phyloP scores from a whole-genome alignment of 345 rosid species.

The Citrus inodora region DNA sequence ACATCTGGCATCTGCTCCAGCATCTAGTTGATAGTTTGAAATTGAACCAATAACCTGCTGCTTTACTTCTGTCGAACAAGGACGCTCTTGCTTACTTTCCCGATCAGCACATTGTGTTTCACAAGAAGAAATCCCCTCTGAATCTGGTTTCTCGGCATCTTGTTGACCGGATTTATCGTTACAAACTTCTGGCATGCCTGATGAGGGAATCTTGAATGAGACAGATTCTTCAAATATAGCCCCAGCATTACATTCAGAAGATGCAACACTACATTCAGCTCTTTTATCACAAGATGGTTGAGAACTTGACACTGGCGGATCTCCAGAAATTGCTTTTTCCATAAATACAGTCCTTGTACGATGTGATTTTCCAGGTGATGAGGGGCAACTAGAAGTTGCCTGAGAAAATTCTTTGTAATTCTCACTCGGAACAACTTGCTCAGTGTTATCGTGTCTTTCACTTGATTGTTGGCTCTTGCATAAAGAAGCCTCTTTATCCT shows the following conservation, averaged over 20 bases:
- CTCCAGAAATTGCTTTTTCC: conserved; percentile 12
- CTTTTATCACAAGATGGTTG: conserved; percentile 11
- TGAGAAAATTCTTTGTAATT: conserved; percentile 3
- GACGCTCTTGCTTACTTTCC: conserved; percentile 17
- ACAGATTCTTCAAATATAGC: conserved; percentile 18
- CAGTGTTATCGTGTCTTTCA: conserved; percentile 23
- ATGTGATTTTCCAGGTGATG: conserved; percentile 20
- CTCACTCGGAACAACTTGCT: conserved; percentile 14
- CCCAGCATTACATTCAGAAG: conserved; percentile 6
- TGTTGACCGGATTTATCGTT: conserved; percentile 6
- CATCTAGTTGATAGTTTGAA: conserved; percentile 13
- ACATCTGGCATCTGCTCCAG: conserved; percentile 10
- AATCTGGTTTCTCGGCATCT: neutral
- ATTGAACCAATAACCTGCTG: conserved; percentile 20
- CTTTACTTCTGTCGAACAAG: conserved; percentile 13
- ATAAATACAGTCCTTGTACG: conserved; percentile 14
- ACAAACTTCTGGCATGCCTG: conserved; percentile 5
- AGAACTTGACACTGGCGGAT: conserved; percentile 1
- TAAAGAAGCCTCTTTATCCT: conserved; percentile 15
- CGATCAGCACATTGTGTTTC: conserved; percentile 16
- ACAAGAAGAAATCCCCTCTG: conserved; percentile 10
- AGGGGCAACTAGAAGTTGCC: conserved; percentile 3
- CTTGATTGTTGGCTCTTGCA: conserved; percentile 10
- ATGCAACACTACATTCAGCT: conserved; percentile 14
- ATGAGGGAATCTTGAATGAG: conserved; percentile 14